Conservation (phyloP, 768 basidiomycete genomes). For the Omphalotus guepiniiformis region DNA sequence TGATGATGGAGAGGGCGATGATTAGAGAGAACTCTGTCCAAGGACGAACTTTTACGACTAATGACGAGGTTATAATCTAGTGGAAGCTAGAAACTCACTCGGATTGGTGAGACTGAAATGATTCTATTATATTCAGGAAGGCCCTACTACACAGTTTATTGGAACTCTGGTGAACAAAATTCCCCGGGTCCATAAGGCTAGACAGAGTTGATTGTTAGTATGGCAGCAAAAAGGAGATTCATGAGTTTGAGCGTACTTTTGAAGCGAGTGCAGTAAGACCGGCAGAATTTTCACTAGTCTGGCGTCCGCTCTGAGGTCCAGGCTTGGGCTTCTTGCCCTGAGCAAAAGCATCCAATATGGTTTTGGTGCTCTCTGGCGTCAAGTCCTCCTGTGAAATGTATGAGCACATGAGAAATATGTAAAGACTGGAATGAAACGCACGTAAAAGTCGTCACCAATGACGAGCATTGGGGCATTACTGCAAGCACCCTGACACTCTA, state of each 20-base stretch:
- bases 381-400: slow-evolving; percentile 66
- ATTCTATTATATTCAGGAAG: slow-evolving; percentile 8
- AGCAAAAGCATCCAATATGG: slow-evolving; percentile 73
- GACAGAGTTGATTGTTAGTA: slow-evolving; percentile 9
- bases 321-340: slow-evolving; percentile 85
- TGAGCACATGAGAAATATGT: background rate
- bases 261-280: slow-evolving; percentile 76
- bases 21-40: slow-evolving; percentile 36
- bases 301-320: slow-evolving; percentile 87
- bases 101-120: too few species aligned
- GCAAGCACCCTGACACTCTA: slow-evolving; percentile 98
- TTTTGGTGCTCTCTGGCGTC: slow-evolving; percentile 70
- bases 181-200: slow-evolving; percentile 95
- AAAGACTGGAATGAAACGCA: slow-evolving; percentile 30
- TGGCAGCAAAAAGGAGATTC: background rate
- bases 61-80: slow-evolving; percentile 3
- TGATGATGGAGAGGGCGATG: slow-evolving; percentile 81
- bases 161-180: slow-evolving; percentile 81
- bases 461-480: slow-evolving; percentile 98
- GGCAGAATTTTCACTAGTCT: slow-evolving; percentile 90
- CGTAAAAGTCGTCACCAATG: slow-evolving; percentile 95
- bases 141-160: slow-evolving; percentile 35
- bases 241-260: slow-evolving; percentile 59
- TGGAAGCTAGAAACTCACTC: slow-evolving; percentile 4
- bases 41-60: slow-evolving; percentile 9